Evolutionary conservation across 176 grass and related monocot species (phyloP).

Genomic region (Oryza brachyantha): DNA sequence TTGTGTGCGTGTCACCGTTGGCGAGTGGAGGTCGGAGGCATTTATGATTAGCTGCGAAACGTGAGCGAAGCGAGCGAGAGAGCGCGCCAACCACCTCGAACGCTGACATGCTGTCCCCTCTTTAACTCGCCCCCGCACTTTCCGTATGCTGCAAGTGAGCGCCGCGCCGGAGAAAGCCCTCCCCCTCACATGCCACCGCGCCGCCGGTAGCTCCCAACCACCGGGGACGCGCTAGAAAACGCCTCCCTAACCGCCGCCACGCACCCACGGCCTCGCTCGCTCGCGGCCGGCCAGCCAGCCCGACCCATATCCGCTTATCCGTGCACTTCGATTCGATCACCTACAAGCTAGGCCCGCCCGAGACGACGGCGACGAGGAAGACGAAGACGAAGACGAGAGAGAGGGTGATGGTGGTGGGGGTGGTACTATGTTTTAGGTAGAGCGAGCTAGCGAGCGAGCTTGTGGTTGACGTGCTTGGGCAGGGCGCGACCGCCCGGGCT

Average conservation of each 20-base stretch:
- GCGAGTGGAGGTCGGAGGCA: too few relatives aligned
- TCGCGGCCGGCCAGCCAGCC: too few relatives aligned
- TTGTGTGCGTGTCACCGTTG: too few relatives aligned
- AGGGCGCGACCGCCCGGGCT: too few relatives aligned
- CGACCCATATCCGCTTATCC: too few relatives aligned
- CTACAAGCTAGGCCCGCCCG: too few relatives aligned
- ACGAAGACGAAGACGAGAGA: background rate
- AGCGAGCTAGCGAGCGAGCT: background rate
- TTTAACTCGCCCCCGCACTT: conserved; percentile 26
- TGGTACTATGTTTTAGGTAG: background rate
- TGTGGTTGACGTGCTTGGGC: background rate
- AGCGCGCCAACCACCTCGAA: conserved; percentile 32
- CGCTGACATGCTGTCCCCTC: conserved; percentile 24
- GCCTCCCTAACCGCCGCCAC: conserved; percentile 35
- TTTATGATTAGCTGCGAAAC: background rate
- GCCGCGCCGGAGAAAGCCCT: background rate
- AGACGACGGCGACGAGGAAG: background rate
- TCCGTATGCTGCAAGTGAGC: conserved; percentile 33
- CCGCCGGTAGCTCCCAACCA: conserved; percentile 24
- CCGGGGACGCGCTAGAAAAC: conserved; percentile 36
- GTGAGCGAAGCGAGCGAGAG: background rate
- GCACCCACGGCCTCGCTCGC: too few relatives aligned
- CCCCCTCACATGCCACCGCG: too few relatives aligned
- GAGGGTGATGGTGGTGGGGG: background rate
- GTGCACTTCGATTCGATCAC: too few relatives aligned